A percentile compares a stretch with the other conserved stretches of the same genome.
phyloP scores from a whole-genome alignment of 495 filamentous ascomycete species.

The Alectoria sarmentosa region DNA sequence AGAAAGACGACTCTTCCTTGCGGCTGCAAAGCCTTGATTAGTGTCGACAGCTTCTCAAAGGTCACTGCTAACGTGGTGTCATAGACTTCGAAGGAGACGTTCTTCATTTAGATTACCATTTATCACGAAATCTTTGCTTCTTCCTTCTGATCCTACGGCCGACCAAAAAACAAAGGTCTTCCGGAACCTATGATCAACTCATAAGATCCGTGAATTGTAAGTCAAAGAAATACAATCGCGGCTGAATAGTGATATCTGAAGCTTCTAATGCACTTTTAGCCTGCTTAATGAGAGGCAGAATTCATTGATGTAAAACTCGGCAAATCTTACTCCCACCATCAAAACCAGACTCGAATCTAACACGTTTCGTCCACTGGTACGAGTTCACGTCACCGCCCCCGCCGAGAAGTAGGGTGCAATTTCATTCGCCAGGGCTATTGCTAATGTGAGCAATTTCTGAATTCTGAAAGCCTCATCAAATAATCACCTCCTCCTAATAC shows the following conservation, averaged over 20 bases:
- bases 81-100: constrained; percentile 2
- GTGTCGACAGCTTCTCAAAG: background rate
- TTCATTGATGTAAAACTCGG: background rate
- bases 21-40: background rate
- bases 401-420: background rate
- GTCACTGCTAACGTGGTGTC: background rate
- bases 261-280: background rate
- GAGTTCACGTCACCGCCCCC: background rate
- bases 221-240: background rate
- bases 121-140: background rate
- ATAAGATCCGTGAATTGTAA: background rate
- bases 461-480: background rate
- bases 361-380: background rate
- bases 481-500: background rate
- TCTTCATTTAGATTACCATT: background rate
- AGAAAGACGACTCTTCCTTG: background rate
- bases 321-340: background rate
- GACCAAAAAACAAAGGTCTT: background rate
- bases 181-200: background rate
- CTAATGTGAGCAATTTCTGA: background rate
- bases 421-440: too few species aligned
- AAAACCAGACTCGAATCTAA: background rate
- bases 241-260: background rate
- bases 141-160: background rate
- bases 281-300: background rate